Conservation (phyloP, 1,139 yeast species). For the Saccharomyces hybrid region DNA sequence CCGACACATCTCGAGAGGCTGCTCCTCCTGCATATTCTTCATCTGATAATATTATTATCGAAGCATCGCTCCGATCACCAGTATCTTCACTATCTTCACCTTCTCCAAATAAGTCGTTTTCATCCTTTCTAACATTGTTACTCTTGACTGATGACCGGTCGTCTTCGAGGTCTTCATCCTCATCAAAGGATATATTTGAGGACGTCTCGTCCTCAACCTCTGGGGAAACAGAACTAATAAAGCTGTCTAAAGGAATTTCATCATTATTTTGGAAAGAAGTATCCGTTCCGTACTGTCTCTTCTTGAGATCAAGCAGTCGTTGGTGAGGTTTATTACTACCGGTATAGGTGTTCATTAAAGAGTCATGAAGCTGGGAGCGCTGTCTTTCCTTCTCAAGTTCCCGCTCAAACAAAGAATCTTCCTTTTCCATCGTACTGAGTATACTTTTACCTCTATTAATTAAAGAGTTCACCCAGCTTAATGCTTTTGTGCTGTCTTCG, state of each 20-base stretch:
- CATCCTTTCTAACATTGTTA: not conserved
- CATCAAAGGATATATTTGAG: not conserved
- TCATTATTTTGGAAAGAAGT: slow-evolving; percentile 18
- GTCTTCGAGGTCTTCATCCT: slow-evolving; percentile 1
- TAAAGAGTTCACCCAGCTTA: slow-evolving; percentile 45
- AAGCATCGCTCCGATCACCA: not conserved
- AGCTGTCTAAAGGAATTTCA: slow-evolving; percentile 12
- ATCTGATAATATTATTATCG: slow-evolving; percentile 7
- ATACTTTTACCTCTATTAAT: slow-evolving; percentile 36
- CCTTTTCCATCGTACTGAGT: slow-evolving; percentile 35
- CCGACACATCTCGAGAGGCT: not conserved
- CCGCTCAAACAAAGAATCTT: slow-evolving; percentile 7
- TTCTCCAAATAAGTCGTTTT: not conserved
- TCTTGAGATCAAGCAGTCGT: not conserved
- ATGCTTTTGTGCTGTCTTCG: slow-evolving; percentile 17
- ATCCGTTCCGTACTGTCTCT: slow-evolving; percentile 8
- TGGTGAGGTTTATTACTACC: not conserved
- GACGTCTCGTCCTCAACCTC: not conserved
- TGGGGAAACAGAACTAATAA: slow-evolving; percentile 7
- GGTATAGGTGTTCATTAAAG: not conserved
- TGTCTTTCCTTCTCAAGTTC: not conserved
- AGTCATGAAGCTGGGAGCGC: not conserved
- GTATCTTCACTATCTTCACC: not conserved
- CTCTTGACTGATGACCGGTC: not conserved
- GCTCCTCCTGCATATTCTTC: slow-evolving; percentile 3